These are phyloP conservation scores for Magnolia kwangsiensis DNA, from an alignment of 164 flowering plant genomes.

Conservation along the genomic window DNA sequence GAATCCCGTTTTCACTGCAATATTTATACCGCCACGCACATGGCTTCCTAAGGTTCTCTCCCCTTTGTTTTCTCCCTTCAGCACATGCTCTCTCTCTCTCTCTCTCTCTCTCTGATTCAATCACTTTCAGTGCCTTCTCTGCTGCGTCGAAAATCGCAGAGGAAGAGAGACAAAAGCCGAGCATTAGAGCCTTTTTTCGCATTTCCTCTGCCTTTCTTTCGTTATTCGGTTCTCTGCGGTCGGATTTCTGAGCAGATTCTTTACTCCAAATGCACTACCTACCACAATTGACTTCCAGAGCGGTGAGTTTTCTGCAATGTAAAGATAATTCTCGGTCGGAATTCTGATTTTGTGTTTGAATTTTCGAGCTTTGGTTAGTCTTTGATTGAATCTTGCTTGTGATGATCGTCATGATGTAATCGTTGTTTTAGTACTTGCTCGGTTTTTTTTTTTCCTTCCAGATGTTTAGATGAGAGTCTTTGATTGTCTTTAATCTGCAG, in stretches of 20 bases:
- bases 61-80: conserved; percentile 7
- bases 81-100: conserved; percentile 36
- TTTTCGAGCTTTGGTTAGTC: background rate
- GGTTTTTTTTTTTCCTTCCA: background rate
- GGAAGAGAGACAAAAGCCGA: background rate
- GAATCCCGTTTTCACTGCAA: conserved; percentile 18
- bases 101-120: conserved; percentile 3
- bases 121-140: background rate
- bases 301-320: background rate
- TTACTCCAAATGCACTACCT: background rate
- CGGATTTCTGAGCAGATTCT: conserved; percentile 5
- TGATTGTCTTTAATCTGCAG: background rate
- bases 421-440: background rate
- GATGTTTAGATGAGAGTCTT: background rate
- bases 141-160: background rate
- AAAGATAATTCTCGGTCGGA: background rate
- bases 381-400: background rate
- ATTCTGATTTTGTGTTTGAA: background rate
- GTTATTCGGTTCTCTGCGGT: conserved; percentile 17
- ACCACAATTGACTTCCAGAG: background rate
- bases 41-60: conserved; percentile 42
- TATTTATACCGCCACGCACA: conserved; percentile 48
- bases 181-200: background rate
- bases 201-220: conserved; percentile 17
- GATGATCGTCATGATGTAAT: background rate